These are phyloP conservation scores for Rachicladosporium sp. DNA, from an alignment of 2,329 filamentous ascomycete genomes.

Conservation along the genomic window DNA sequence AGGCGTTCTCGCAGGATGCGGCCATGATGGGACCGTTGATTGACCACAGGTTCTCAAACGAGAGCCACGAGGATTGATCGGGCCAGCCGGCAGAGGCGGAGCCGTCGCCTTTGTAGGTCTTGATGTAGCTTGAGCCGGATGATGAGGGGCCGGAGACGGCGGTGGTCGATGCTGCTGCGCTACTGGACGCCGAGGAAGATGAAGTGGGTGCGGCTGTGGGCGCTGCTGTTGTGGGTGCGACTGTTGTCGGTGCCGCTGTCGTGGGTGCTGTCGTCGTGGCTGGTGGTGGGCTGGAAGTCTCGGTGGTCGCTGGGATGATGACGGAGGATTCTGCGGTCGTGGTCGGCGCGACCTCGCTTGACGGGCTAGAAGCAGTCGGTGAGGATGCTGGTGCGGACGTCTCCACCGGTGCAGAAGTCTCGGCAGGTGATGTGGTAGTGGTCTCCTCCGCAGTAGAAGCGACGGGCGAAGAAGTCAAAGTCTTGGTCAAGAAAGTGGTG, in stretches of 20 bases:
- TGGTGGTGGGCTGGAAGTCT: no score
- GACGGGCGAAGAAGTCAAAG: no score
- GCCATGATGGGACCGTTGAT: slow-evolving; percentile 26
- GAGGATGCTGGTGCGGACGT: neutral
- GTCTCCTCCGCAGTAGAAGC: no score
- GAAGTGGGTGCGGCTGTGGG: slow-evolving; percentile 1
- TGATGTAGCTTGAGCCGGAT: slow-evolving; percentile 3
- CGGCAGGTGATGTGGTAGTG: no score
- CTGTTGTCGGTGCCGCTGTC: no score
- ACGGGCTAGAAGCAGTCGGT: neutral
- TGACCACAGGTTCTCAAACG: slow-evolving; percentile 20
- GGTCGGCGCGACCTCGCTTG: no score
- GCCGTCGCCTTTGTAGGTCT: slow-evolving; percentile 11
- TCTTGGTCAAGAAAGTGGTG: no score
- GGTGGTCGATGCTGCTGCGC: neutral
- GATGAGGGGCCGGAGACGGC: slow-evolving; percentile 1
- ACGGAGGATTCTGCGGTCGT: no score
- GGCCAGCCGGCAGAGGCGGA: slow-evolving; percentile 15
- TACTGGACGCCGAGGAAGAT: slow-evolving; percentile 1
- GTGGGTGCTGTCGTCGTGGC: no score
- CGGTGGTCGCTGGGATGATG: no score
- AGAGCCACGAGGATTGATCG: slow-evolving; percentile 11
- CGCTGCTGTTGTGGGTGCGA: neutral
- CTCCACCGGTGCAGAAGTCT: neutral
- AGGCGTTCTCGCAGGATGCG: slow-evolving; percentile 26